These are phyloP conservation scores for Cryphonectria parasitica DNA, from an alignment of 2,329 filamentous ascomycete genomes.

Conservation along the genomic window DNA sequence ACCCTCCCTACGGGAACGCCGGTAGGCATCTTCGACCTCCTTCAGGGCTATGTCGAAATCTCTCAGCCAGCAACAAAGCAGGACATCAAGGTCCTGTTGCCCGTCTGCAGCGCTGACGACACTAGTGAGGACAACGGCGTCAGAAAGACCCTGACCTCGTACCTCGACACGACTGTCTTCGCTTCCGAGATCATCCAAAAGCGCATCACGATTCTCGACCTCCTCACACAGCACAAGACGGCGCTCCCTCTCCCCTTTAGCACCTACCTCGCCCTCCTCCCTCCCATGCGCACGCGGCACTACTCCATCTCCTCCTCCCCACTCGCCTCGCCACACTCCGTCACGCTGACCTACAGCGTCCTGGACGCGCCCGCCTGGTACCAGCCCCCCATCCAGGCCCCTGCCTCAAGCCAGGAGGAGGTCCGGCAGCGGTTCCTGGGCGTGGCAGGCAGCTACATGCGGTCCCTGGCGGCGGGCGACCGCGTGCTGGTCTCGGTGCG, in stretches of 20 bases:
- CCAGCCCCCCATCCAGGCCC: conserved; percentile 44
- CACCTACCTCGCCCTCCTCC: conserved; percentile 71
- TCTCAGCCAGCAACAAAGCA: conserved; percentile 71
- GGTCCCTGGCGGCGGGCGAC: conserved; percentile 49
- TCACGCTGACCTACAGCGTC: conserved; percentile 71
- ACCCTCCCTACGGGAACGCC: conserved; percentile 59
- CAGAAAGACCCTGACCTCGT: conserved; percentile 46
- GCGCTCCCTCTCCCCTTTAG: conserved; percentile 64
- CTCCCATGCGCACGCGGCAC: conserved; percentile 77
- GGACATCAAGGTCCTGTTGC: conserved; percentile 29
- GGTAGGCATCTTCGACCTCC: conserved; percentile 64
- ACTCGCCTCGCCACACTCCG: conserved; percentile 57
- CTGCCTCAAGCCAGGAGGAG: not conserved
- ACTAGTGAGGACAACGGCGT: conserved; percentile 30
- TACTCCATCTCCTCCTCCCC: conserved; percentile 81
- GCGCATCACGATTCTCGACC: conserved; percentile 67
- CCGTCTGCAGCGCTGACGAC: conserved; percentile 16
- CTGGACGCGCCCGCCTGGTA: conserved; percentile 56
- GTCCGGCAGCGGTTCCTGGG: conserved; percentile 54
- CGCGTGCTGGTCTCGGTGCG: conserved; percentile 55
- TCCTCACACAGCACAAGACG: conserved; percentile 65
- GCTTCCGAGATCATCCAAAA: conserved; percentile 55
- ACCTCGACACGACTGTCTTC: conserved; percentile 53
- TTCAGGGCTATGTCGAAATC: conserved; percentile 74
- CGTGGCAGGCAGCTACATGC: conserved; percentile 65